Base-by-base conservation (phyloP, 257 asterid species). In the Avicennia marina region DNA sequence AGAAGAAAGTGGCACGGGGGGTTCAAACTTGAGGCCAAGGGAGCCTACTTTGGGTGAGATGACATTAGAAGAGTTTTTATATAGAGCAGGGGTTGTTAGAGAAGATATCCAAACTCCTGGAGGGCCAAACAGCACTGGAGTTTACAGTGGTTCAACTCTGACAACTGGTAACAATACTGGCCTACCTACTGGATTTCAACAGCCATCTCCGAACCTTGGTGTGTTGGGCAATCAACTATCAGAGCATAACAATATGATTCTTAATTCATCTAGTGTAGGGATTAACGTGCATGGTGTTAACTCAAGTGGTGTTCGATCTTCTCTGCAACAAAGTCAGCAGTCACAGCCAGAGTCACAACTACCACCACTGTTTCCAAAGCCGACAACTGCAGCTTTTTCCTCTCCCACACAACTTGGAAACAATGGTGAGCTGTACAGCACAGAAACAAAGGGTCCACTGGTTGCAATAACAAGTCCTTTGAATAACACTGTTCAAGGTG, bases 11-110 rank as follows among this genome's bases (percentile, higher is more conserved):
- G 56, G 31, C 41, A 26, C 34, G 18, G 87, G 78, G 49, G 70
- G 56, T 26, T 55, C 76, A 4, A 66, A 58, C 58, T 57, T 81
- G 61, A 81, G 70, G 57, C 71, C 65, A 17, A 71, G 93, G 71
- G 77, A 89, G 66, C 80, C 89, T 16, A 80, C 94, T 65, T 67
- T 89, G 41, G 88, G 95, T 21, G 98, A 86, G 68, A 74, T 90
- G 77, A 90, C 98, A 22, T 67, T 90, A 31, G 98, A 90, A 74
- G 94, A 90, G 63, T 90, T 90, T 50, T 63, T 90, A 63, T 60
- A 70, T 29, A 76, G 72, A 66, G 95, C 95, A 3, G 98, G 98
- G 22, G 95, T 80, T n/a, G 98, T 80, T 41, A 75, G 81, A 70
- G 98, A 90, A 67, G 96, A 86, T 32, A 40, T 22, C 60, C 87